Conservation (phyloP, 2,329 filamentous ascomycete species). For the Hypoxylon sp. region DNA sequence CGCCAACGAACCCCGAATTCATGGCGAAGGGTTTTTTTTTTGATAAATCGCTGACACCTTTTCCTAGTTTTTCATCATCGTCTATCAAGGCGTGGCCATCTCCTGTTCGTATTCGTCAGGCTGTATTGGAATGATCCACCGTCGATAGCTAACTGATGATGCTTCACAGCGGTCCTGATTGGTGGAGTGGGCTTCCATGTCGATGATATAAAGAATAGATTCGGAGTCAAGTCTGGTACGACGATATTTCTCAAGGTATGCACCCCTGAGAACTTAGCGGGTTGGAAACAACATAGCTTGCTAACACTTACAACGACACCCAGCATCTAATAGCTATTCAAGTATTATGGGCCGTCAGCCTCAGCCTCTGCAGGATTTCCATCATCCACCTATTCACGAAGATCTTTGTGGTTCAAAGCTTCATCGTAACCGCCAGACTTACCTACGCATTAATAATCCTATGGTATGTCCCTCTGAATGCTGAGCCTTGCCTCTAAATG, state of each 20-base stretch:
- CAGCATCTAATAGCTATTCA: constrained; percentile 50
- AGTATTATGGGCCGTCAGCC: constrained; percentile 53
- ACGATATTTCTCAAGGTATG: constrained; percentile 41
- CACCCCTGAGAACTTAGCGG: background rate
- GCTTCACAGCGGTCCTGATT: constrained; percentile 43
- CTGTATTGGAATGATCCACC: background rate
- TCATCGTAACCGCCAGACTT: constrained; percentile 47
- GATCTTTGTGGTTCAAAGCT: constrained; percentile 50
- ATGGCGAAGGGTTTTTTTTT: too few species aligned
- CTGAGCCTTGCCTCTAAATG: background rate
- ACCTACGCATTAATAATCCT: constrained; percentile 47
- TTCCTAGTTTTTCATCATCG: constrained; percentile 34
- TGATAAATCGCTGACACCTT: constrained; percentile 12
- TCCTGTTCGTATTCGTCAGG: constrained; percentile 38
- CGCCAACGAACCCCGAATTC: background rate
- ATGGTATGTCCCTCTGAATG: constrained; percentile 41
- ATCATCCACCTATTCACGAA: constrained; percentile 52
- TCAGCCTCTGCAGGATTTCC: constrained; percentile 52
- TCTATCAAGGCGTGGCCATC: constrained; percentile 42
- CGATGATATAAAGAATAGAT: constrained; percentile 41
- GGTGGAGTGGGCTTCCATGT: constrained; percentile 47
- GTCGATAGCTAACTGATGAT: constrained; percentile 22
- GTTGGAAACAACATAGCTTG: background rate
- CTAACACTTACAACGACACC: constrained; percentile 6
- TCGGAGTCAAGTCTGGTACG: constrained; percentile 37